These are phyloP conservation scores for Goffeauzyma gilvescens DNA, from an alignment of 768 basidiomycete species.

Conservation along the genomic window DNA sequence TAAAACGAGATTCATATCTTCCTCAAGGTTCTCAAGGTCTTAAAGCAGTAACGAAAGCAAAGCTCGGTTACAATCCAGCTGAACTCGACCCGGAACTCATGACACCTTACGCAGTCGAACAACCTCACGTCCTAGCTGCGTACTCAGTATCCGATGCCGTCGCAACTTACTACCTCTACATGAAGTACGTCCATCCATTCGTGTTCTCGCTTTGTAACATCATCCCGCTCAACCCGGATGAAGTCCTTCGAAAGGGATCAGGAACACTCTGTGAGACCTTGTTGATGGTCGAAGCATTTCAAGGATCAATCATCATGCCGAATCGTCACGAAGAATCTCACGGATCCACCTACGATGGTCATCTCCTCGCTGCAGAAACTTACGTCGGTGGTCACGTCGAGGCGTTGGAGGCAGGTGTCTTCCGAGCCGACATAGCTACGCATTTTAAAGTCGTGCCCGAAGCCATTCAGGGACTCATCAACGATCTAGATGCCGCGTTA, in stretches of 20 bases:
- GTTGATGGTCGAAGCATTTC: constrained; percentile 94
- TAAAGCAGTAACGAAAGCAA: constrained; percentile 90
- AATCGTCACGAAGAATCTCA: constrained; percentile 87
- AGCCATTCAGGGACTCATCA: constrained; percentile 73
- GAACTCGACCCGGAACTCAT: constrained; percentile 96
- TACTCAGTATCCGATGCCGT: constrained; percentile 99
- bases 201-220: constrained; percentile 98
- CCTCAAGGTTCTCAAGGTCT: constrained; percentile 96
- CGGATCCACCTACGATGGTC: constrained; percentile 83
- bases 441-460: constrained; percentile 85
- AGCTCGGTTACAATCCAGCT: constrained; percentile 88
- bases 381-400: constrained; percentile 99
- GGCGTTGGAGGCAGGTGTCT: constrained; percentile 93
- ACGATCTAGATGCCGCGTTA: constrained; percentile 81
- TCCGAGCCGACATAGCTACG: constrained; percentile 81
- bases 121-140: constrained; percentile 80
- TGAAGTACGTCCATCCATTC: constrained; percentile 99
- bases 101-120: constrained; percentile 98
- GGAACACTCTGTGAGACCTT: constrained; percentile 95
- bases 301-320: constrained; percentile 85
- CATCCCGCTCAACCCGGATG: constrained; percentile 88
- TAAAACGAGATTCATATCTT: constrained; percentile 93
- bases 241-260: constrained; percentile 84
- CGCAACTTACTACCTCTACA: constrained; percentile 98
- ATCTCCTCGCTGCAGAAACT: constrained; percentile 88